These are phyloP conservation scores for Trametes elegans DNA, from an alignment of 768 basidiomycete genomes.

Conservation along the genomic window DNA sequence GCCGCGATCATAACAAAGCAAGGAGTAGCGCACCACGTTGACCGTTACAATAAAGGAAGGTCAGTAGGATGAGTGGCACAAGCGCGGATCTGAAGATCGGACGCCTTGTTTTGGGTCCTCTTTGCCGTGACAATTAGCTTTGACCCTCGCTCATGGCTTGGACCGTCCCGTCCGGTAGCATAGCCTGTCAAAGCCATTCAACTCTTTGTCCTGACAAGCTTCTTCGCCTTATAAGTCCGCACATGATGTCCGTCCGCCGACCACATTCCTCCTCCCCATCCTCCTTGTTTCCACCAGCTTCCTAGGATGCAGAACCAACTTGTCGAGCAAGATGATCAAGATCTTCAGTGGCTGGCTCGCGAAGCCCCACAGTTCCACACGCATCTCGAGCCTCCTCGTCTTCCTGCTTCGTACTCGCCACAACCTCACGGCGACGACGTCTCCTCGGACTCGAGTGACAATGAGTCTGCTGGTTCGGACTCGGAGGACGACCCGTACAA, in stretches of 20 bases:
- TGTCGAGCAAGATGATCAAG: conserved; percentile 9
- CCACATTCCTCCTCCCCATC: not conserved
- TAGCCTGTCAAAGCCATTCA: conserved; percentile 7
- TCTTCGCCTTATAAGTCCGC: conserved; percentile 9
- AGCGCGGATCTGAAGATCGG: conserved; percentile 14
- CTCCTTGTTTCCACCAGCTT: conserved; percentile 5
- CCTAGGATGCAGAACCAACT: conserved; percentile 3
- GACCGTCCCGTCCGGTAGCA: conserved; percentile 14
- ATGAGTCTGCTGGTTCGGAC: conserved; percentile 8
- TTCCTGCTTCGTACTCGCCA: not conserved
- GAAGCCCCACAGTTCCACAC: conserved; percentile 17
- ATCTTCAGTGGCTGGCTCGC: conserved; percentile 13
- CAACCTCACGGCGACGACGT: not conserved
- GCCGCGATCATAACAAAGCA: conserved; percentile 12
- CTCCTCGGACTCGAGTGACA: conserved; percentile 2
- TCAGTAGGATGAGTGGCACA: conserved; percentile 4
- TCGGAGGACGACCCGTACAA: conserved; percentile 12
- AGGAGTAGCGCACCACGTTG: not conserved
- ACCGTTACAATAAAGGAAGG: conserved; percentile 16
- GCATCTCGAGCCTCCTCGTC: not conserved
- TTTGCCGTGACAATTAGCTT: conserved; percentile 17
- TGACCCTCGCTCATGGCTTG: conserved; percentile 10
- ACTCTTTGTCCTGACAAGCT: conserved; percentile 13
- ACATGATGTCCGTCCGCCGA: conserved; percentile 2
- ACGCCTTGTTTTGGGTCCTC: conserved; percentile 16